Evolutionary conservation across 768 basidiomycete genomes (phyloP).

Genomic region (Lentinula aciculospora): DNA sequence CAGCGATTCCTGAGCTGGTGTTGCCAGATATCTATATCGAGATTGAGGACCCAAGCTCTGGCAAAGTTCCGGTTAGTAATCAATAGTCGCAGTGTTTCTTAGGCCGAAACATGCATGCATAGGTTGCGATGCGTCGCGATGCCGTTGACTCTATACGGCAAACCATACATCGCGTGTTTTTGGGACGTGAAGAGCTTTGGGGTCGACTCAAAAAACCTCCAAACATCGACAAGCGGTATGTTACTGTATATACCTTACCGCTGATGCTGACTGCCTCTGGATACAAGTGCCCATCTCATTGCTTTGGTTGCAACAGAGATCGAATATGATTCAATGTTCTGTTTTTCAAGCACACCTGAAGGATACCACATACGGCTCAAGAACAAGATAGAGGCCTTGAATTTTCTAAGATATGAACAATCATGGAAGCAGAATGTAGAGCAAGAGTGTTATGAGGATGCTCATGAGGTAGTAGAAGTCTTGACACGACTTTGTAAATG

Average conservation of each 20-base stretch:
- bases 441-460: conserved; percentile 30
- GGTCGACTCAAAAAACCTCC: neutral
- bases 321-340: conserved; percentile 38
- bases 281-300: conserved; percentile 34
- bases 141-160: neutral
- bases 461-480: conserved; percentile 24
- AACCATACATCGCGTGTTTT: neutral
- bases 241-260: neutral
- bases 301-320: conserved; percentile 35
- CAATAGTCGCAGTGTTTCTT: too few relatives aligned
- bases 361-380: conserved; percentile 41
- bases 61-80: conserved; percentile 6
- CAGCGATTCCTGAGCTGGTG: neutral
- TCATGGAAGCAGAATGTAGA: conserved; percentile 16
- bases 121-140: neutral
- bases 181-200: conserved; percentile 18
- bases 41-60: neutral
- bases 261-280: neutral
- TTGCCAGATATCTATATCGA: neutral
- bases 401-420: conserved; percentile 19
- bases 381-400: conserved; percentile 28
- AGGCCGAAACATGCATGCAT: neutral
- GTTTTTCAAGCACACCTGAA: conserved; percentile 41
- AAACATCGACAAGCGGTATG: conserved; percentile 8
- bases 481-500: neutral